Conservation (phyloP, 306 rosid genomes). For the Prunus kanzakura region DNA sequence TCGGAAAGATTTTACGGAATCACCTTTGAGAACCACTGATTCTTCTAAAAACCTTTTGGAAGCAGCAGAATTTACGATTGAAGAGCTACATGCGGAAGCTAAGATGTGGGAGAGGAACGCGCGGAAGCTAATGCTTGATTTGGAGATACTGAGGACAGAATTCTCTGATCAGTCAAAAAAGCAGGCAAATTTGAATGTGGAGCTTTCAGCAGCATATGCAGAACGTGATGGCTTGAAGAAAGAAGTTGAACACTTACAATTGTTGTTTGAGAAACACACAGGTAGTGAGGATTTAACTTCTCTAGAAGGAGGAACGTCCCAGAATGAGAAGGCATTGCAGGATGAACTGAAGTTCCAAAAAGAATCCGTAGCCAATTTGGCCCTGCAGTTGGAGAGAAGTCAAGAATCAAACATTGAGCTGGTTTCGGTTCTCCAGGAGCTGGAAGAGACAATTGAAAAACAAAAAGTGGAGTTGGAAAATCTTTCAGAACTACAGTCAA, state of each 20-base stretch:
- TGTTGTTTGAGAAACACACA: constrained; percentile 38
- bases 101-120: constrained; percentile 97
- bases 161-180: constrained; percentile 58
- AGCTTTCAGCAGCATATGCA: constrained; percentile 53
- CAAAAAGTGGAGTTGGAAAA: constrained; percentile 65
- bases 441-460: constrained; percentile 70
- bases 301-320: constrained; percentile 40
- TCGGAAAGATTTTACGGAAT: constrained; percentile 24
- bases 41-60: constrained; percentile 37
- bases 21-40: constrained; percentile 21
- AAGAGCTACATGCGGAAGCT: constrained; percentile 85
- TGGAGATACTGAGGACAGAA: constrained; percentile 60
- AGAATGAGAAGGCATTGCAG: constrained; percentile 44
- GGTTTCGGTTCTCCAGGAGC: constrained; percentile 83
- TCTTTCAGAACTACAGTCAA: constrained; percentile 50
- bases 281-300: constrained; percentile 32
- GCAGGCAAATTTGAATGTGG: constrained; percentile 43
- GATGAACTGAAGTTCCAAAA: constrained; percentile 77
- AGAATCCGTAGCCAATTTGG: constrained; percentile 67
- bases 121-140: constrained; percentile 70
- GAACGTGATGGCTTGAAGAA: constrained; percentile 49
- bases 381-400: constrained; percentile 70
- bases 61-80: constrained; percentile 48
- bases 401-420: constrained; percentile 89
- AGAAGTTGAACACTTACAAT: constrained; percentile 55